Evolutionary conservation across 2,329 filamentous ascomycete species (phyloP).

Genomic region (Arachnopeziza araneosa): DNA sequence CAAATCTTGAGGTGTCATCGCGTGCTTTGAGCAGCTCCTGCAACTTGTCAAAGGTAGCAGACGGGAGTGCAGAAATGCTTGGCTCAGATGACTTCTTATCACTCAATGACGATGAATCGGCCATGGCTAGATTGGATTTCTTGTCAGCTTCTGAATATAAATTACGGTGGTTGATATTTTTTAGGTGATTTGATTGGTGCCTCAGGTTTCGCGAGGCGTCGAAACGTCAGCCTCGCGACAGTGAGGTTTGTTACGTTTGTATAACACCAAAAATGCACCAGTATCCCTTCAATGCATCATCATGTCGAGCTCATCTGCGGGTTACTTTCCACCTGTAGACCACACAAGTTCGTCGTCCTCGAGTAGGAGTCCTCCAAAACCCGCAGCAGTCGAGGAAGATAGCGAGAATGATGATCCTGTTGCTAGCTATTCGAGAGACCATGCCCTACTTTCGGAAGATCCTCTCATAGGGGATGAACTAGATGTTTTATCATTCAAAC

Average conservation of each 20-base stretch:
- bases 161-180: slow-evolving; percentile 7
- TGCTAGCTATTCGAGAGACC: slow-evolving; percentile 25
- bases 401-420: slow-evolving; percentile 36
- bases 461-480: slow-evolving; percentile 46
- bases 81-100: neutral
- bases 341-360: slow-evolving; percentile 23
- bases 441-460: slow-evolving; percentile 47
- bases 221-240: neutral
- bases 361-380: slow-evolving; percentile 19
- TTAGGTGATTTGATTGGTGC: neutral
- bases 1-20: slow-evolving; percentile 63
- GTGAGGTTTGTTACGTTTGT: no score
- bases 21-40: slow-evolving; percentile 50
- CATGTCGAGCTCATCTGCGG: slow-evolving; percentile 30
- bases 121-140: neutral
- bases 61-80: neutral
- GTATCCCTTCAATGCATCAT: slow-evolving; percentile 18
- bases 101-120: neutral
- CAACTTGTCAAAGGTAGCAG: slow-evolving; percentile 41
- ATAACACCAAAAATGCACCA: neutral
- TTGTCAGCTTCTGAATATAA: neutral
- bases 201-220: neutral
- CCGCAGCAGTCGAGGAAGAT: slow-evolving; percentile 32
- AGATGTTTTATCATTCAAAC: slow-evolving; percentile 64
- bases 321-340: slow-evolving; percentile 17